Evolutionary conservation across 805 yeast genomes (phyloP).

Genomic region (Tetrapisispora pingtungensis): DNA sequence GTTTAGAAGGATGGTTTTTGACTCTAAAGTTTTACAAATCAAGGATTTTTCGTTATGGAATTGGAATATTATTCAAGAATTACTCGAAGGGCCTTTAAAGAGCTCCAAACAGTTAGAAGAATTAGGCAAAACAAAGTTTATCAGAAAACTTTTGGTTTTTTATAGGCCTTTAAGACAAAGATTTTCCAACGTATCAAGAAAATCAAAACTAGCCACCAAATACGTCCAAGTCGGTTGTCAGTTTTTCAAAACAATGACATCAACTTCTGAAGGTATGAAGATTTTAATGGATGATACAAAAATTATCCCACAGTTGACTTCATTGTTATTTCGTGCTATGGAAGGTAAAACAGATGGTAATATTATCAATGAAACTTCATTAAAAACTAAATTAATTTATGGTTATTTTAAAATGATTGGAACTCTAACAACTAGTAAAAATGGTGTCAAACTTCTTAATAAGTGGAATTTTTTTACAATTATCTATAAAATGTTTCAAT

Average conservation of each 20-base stretch:
- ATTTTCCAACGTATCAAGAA: slow-evolving; percentile 45
- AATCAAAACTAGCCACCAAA: slow-evolving; percentile 40
- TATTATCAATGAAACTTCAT: slow-evolving; percentile 48
- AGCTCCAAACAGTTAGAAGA: slow-evolving; percentile 71
- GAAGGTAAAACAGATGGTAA: slow-evolving; percentile 44
- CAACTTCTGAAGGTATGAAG: slow-evolving; percentile 54
- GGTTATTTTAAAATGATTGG: slow-evolving; percentile 82
- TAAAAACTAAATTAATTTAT: slow-evolving; percentile 53
- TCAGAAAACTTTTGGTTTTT: slow-evolving; percentile 75
- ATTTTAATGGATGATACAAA: slow-evolving; percentile 58
- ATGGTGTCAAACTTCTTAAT: slow-evolving; percentile 61
- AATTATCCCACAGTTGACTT: slow-evolving; percentile 78
- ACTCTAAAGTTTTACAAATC: slow-evolving; percentile 63
- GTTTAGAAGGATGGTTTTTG: slow-evolving; percentile 53
- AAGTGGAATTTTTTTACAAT: slow-evolving; percentile 82
- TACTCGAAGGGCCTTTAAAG: slow-evolving; percentile 77
- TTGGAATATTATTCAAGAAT: slow-evolving; percentile 61
- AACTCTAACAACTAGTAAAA: slow-evolving; percentile 44
- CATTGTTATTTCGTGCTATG: slow-evolving; percentile 48
- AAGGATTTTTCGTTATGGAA: slow-evolving; percentile 82
- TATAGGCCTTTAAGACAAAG: slow-evolving; percentile 86
- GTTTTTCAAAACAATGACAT: slow-evolving; percentile 54
- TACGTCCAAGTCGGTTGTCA: slow-evolving; percentile 69
- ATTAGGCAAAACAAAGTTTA: slow-evolving; percentile 66
- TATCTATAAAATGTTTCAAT: slow-evolving; percentile 58